Conservation (phyloP, 2,329 filamentous ascomycete species). For the Massarina eburnea region DNA sequence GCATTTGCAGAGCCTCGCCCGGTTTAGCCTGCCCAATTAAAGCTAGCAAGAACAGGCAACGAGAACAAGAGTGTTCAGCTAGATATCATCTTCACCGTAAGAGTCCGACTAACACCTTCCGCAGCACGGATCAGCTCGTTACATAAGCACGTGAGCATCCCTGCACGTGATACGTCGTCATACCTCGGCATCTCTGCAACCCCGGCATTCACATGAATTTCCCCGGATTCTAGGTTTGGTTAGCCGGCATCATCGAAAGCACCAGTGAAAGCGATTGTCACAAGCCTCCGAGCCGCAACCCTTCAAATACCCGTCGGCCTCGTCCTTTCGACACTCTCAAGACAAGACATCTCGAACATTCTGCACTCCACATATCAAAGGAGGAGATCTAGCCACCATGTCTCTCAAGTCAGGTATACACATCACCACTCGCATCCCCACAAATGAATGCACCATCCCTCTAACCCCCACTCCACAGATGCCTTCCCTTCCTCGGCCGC, state of each 20-base stretch:
- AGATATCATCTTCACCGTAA: no score
- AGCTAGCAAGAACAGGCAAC: no score
- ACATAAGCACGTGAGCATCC: neutral
- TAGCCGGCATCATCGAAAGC: no score
- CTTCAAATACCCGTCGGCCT: conserved; percentile 8
- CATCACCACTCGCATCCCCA: neutral
- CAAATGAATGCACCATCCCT: neutral
- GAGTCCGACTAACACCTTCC: no score
- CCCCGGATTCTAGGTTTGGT: neutral
- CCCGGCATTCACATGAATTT: neutral
- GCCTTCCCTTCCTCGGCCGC: conserved; percentile 70
- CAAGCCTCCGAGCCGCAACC: conserved; percentile 21
- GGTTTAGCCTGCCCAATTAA: no score
- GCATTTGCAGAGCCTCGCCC: no score
- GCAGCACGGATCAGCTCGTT: no score
- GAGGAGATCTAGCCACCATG: conserved; percentile 22
- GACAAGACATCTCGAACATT: no score
- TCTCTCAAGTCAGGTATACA: conserved; percentile 34
- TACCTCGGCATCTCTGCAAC: neutral
- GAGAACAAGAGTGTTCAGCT: no score
- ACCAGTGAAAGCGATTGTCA: conserved; percentile 12
- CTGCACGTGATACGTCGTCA: neutral
- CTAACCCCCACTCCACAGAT: conserved; percentile 18
- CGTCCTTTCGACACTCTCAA: neutral
- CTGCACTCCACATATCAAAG: neutral